These are phyloP conservation scores for Phytopythium sindhum DNA, from an alignment of 352 stramenopile genomes.

Conservation along the genomic window DNA sequence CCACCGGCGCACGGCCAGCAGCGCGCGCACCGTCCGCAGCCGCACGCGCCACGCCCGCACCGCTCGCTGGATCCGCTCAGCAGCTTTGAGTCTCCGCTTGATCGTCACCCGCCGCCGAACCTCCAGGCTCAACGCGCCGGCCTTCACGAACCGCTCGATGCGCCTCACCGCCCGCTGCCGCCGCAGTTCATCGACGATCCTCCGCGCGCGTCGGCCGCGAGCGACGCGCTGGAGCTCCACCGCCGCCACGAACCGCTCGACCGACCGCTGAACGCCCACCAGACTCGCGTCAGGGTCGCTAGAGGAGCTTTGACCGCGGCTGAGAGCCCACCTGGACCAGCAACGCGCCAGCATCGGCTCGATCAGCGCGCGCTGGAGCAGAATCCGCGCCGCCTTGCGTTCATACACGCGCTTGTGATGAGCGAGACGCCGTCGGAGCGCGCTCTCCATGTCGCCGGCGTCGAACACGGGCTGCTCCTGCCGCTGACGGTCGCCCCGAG, in stretches of 20 bases:
- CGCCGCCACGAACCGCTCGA: slow-evolving; percentile 28
- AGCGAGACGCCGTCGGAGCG: slow-evolving; percentile 30
- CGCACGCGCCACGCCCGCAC: slow-evolving; percentile 18
- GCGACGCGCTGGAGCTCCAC: slow-evolving; percentile 40
- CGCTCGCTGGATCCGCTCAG: slow-evolving; percentile 29
- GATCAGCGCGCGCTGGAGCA: slow-evolving; percentile 39
- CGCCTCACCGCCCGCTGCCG: slow-evolving; percentile 22
- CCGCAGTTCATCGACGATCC: slow-evolving; percentile 5
- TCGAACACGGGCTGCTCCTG: slow-evolving; percentile 28
- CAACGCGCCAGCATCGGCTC: slow-evolving; percentile 21
- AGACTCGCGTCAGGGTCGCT: background rate
- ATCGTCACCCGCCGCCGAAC: slow-evolving; percentile 5
- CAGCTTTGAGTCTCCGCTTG: slow-evolving; percentile 11
- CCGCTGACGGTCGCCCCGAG: background rate
- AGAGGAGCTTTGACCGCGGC: background rate
- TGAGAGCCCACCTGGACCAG: slow-evolving; percentile 32
- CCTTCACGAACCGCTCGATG: slow-evolving; percentile 32
- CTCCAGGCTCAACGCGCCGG: slow-evolving; percentile 19
- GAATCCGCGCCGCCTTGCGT: slow-evolving; percentile 27
- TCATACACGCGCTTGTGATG: slow-evolving; percentile 30
- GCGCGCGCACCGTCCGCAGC: background rate
- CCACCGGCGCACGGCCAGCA: background rate
- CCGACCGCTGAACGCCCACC: slow-evolving; percentile 2
- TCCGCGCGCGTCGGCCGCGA: slow-evolving; percentile 19
- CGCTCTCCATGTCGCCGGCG: slow-evolving; percentile 49